Evolutionary conservation across 2,329 filamentous ascomycete genomes (phyloP).

Genomic region (Aspergillus pseudoviridinutans): DNA sequence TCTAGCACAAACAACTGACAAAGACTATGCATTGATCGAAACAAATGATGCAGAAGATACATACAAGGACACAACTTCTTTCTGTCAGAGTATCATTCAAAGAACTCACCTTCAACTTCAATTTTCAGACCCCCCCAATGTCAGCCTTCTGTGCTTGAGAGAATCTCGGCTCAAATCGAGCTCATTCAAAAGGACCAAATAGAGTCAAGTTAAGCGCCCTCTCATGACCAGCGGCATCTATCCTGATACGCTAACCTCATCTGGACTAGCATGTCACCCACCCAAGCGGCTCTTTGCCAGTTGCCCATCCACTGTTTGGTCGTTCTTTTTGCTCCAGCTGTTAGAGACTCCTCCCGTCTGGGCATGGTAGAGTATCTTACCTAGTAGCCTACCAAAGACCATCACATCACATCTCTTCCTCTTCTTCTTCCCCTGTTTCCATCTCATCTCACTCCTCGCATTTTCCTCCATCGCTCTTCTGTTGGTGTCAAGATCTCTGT

Average conservation of each 20-base stretch:
- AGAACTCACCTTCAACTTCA: background rate
- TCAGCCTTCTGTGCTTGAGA: background rate
- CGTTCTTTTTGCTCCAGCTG: slow-evolving; percentile 16
- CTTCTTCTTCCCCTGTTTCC: slow-evolving; percentile 16
- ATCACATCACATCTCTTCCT: slow-evolving; percentile 21
- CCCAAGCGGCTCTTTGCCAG: slow-evolving; percentile 23
- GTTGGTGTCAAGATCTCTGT: background rate
- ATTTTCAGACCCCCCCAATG: background rate
- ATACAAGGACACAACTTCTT: background rate
- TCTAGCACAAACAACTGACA: background rate
- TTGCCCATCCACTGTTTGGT: slow-evolving; percentile 20
- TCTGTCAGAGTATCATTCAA: background rate
- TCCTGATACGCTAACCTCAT: slow-evolving; percentile 11
- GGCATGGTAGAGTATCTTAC: background rate
- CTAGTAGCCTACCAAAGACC: background rate
- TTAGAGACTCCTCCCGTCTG: slow-evolving; percentile 10
- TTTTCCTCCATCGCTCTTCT: slow-evolving; percentile 25
- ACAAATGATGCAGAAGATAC: background rate
- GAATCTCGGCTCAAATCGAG: background rate
- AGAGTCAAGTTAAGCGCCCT: slow-evolving; percentile 4
- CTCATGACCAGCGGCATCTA: background rate
- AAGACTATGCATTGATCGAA: background rate
- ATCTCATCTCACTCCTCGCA: slow-evolving; percentile 20
- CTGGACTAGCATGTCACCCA: slow-evolving; percentile 19
- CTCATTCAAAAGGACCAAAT: background rate